Base-by-base conservation (phyloP, 768 basidiomycete genomes). In the Sarcomyxa edulis region DNA sequence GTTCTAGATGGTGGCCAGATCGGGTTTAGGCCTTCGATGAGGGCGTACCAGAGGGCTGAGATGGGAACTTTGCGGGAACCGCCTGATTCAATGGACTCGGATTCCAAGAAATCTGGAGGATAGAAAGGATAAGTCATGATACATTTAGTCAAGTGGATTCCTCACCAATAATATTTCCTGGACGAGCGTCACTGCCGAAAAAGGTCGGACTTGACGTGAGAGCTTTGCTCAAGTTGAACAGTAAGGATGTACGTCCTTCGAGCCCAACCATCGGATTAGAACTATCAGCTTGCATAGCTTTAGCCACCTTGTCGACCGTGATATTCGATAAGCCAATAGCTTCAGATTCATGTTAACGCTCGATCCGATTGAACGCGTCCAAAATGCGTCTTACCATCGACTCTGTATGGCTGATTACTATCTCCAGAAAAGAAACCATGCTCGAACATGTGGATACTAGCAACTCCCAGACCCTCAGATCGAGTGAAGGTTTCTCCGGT, bases 181-280 rank as follows among this genome's bases (percentile, higher is more conserved):
- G 89, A 46, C 93, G 64, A 1, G 78, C 84, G 12, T 78, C 76
- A 2, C 55, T 43, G 1, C 87, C 90, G 50, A 95, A 96, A 60
- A 81, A 81, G 27, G 75, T 53, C 1, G 84, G 68, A 47, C 71
- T 77, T 3, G 71, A 58, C 16, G 69, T 66, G 41, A 98, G 74
- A 0, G 93, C 93, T 23, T 66, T 64, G 31, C 76, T 74, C 29
- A 97, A 78, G 44, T 78, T 81, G 48, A 71, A 66, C 12, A 98
- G 72, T 4, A 98, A 73, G 0, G 76, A 69, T 0, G 91, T 70
- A 23, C 95, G 81, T 2, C 95, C 95, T 44, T 91, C 82, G 14
- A 97, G 71, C 5, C 93, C 95, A 12, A 88, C 80, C 80, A 98
- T 87, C 0, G 88, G 84, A 55, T 98, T 98, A 1, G 67, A 45